A percentile compares a stretch with the other conserved stretches of the same genome.
Evolutionary conservation across 2,329 filamentous ascomycete genomes (phyloP).

Genomic region (Fusarium decemcellulare): DNA sequence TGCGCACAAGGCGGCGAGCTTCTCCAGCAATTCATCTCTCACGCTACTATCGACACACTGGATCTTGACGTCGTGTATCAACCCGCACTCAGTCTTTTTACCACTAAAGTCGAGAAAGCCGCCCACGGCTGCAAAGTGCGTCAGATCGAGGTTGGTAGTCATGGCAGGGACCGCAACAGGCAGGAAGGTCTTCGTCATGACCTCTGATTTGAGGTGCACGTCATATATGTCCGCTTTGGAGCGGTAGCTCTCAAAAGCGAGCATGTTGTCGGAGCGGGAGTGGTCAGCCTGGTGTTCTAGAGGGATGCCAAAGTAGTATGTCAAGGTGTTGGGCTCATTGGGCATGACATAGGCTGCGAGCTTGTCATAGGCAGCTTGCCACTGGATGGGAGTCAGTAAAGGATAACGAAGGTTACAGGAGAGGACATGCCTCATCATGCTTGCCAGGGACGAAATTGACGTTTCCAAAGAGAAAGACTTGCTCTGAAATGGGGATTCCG

Average conservation of each 20-base stretch:
- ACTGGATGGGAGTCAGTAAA: constrained; percentile 42
- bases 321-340: constrained; percentile 53
- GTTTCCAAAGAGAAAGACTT: constrained; percentile 46
- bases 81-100: constrained; percentile 36
- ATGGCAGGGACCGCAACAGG: constrained; percentile 36
- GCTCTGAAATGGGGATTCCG: constrained; percentile 25
- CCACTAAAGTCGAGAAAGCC: constrained; percentile 41
- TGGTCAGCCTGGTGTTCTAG: constrained; percentile 22
- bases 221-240: constrained; percentile 40
- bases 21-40: constrained; percentile 29
- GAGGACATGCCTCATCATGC: constrained; percentile 49
- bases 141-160: constrained; percentile 43
- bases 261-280: constrained; percentile 41
- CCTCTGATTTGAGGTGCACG: constrained; percentile 39
- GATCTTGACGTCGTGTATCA: constrained; percentile 44
- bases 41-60: constrained; percentile 22
- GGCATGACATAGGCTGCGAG: constrained; percentile 53
- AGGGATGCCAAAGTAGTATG: constrained; percentile 61
- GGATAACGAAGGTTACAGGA: background rate
- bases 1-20: constrained; percentile 30
- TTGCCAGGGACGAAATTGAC: constrained; percentile 54
- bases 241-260: constrained; percentile 42
- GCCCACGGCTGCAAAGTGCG: constrained; percentile 39
- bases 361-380: constrained; percentile 57
- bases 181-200: constrained; percentile 40